Conservation (phyloP, 495 filamentous ascomycete species). For the Hypomontagnella monticulosa region DNA sequence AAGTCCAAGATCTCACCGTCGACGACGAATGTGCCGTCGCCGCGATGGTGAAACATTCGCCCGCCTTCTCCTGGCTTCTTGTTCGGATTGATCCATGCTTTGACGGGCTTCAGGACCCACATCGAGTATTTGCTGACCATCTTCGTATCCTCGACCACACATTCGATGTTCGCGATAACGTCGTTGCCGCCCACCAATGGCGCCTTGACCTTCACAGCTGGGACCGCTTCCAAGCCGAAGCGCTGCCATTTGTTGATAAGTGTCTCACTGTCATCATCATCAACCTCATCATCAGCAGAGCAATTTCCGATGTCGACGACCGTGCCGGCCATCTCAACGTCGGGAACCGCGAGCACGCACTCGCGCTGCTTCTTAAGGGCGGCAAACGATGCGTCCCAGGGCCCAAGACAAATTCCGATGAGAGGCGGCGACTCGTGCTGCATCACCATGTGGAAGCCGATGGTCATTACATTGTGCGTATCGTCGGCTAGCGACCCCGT, state of each 20-base stretch:
- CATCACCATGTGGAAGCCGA: constrained; percentile 54
- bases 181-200: constrained; percentile 47
- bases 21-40: constrained; percentile 49
- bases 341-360: constrained; percentile 49
- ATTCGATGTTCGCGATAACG: constrained; percentile 51
- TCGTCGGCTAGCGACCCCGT: constrained; percentile 46
- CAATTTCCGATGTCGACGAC: constrained; percentile 51
- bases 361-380: constrained; percentile 43
- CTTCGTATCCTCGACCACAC: constrained; percentile 48
- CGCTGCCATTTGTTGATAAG: constrained; percentile 53
- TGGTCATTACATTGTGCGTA: constrained; percentile 53
- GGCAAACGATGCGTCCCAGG: constrained; percentile 50
- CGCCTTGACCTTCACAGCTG: constrained; percentile 45
- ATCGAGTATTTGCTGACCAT: constrained; percentile 52
- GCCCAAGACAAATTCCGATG: constrained; percentile 48
- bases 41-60: constrained; percentile 54
- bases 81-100: constrained; percentile 45
- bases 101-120: constrained; percentile 50
- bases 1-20: constrained; percentile 51
- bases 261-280: constrained; percentile 42
- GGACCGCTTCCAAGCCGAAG: constrained; percentile 48
- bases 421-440: constrained; percentile 50
- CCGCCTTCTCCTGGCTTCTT: constrained; percentile 46
- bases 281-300: constrained; percentile 56
- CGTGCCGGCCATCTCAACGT: constrained; percentile 41